Evolutionary conservation across 1,139 yeast genomes (phyloP), one percentile per base, ranked within the genome.

Genomic region (Hansenula sp.): DNA sequence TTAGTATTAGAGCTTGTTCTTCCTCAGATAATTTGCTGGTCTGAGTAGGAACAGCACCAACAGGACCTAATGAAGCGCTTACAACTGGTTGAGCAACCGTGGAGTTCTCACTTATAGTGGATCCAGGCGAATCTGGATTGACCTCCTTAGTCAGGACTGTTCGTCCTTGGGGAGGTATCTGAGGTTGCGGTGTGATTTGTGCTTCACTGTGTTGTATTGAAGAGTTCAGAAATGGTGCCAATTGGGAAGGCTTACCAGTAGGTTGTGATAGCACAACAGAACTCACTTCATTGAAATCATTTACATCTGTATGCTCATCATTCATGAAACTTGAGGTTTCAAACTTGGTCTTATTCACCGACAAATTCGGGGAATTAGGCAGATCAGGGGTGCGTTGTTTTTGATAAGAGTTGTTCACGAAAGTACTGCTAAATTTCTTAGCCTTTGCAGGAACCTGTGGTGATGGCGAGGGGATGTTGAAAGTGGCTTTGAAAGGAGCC

Each of bases 1-100:
- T 83, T 4, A 84, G 72, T 5, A 88, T 87, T 43, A 84, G 66
- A 45, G 79, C 80, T 52, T 82, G 90, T 59, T 84, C 89, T 57
- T 83, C 87, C 47, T 77, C 84, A 2, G 61, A 46, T 9, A 55
- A 47, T 17, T 42, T 42, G 13, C 34, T 42, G 4, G 30, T 24
- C 18, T 38, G 17, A 4, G 36, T 7, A 15, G 39, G 30, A 7
- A 8, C 19, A 15, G 36, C 16, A 4, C 33, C 33, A 28, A 28
- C 32, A 9, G 38, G 2, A 17, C 27, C 32, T 9, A 28, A 13
- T 6, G 36, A 7, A 21, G 33, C 13, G 12, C 15, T 33, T n/a
- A 41, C 17, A n/a, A 31, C n/a, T 37, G 41, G 40, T 21, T 35
- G 41, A 7, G 41, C 38, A 12, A 33, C 33, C 3, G 36, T 37